Percentiles rank a stretch among this genome's conserved stretches.
Conservation (phyloP, 179 eudicot species). For the Beta lomatogona region DNA sequence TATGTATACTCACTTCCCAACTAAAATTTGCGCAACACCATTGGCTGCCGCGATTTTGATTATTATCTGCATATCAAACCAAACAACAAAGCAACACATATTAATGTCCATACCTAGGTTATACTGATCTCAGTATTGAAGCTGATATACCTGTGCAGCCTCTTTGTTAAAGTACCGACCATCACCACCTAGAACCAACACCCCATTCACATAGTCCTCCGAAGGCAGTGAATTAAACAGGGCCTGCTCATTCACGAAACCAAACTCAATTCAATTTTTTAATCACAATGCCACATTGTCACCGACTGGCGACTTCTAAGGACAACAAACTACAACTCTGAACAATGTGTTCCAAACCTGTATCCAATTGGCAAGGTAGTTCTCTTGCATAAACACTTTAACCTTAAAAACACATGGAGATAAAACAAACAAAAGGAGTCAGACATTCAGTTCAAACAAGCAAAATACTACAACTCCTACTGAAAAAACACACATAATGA, state of each 20-base stretch:
- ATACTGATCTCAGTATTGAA: conserved; percentile 5
- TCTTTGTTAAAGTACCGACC: conserved; percentile 91
- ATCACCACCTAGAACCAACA: conserved; percentile 93
- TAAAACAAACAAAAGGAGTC: background rate
- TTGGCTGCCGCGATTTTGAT: conserved; percentile 95
- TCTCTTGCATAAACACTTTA: conserved; percentile 87
- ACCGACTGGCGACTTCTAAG: background rate
- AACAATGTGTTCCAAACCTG: conserved; percentile 56
- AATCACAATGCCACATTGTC: background rate
- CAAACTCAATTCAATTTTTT: conserved; percentile 6
- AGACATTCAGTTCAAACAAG: background rate
- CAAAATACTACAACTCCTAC: background rate
- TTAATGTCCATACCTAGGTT: conserved; percentile 1
- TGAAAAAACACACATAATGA: background rate
- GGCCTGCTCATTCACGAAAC: conserved; percentile 50
- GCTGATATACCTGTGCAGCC: conserved; percentile 80
- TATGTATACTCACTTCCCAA: conserved; percentile 75
- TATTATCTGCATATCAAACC: conserved; percentile 53
- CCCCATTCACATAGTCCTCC: conserved; percentile 76
- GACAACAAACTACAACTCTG: background rate
- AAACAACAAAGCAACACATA: conserved; percentile 8
- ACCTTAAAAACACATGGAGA: conserved; percentile 46
- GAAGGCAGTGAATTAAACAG: conserved; percentile 81
- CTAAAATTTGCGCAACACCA: conserved; percentile 87
- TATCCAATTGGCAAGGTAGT: conserved; percentile 97